Evolutionary conservation across 169 alveolate species (phyloP).

Genomic region (Plasmodium relictum): DNA sequence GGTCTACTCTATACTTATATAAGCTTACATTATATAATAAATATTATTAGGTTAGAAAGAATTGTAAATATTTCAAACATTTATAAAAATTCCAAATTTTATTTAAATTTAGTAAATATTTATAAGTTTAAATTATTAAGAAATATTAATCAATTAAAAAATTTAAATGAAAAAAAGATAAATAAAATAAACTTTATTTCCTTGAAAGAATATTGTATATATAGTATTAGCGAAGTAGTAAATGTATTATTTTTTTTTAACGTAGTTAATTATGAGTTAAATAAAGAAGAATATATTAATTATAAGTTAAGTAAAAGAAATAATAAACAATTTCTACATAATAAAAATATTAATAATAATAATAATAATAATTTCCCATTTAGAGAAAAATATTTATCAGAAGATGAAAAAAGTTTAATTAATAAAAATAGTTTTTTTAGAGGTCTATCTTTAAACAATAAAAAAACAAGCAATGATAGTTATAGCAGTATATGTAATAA

Average conservation of each 20-base stretch:
- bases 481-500: neutral
- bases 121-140: conserved; percentile 17
- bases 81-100: conserved; percentile 6
- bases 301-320: neutral
- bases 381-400: neutral
- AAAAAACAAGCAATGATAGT: neutral
- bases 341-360: neutral
- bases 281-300: neutral
- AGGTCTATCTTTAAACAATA: neutral
- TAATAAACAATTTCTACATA: neutral
- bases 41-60: conserved; percentile 7
- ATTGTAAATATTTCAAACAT: neutral
- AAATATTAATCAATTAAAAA: neutral
- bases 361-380: neutral
- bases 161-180: neutral
- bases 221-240: conserved; percentile 18
- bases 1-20: conserved; percentile 25
- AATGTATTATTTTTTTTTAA: conserved; percentile 24
- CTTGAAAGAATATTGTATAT: conserved; percentile 20
- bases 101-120: conserved; percentile 3
- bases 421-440: neutral
- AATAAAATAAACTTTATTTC: neutral
- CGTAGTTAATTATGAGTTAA: neutral
- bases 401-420: neutral
- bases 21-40: neutral